phyloP scores from a whole-genome alignment of 768 basidiomycete genomes.

The Stropharia rugosoannulata region DNA sequence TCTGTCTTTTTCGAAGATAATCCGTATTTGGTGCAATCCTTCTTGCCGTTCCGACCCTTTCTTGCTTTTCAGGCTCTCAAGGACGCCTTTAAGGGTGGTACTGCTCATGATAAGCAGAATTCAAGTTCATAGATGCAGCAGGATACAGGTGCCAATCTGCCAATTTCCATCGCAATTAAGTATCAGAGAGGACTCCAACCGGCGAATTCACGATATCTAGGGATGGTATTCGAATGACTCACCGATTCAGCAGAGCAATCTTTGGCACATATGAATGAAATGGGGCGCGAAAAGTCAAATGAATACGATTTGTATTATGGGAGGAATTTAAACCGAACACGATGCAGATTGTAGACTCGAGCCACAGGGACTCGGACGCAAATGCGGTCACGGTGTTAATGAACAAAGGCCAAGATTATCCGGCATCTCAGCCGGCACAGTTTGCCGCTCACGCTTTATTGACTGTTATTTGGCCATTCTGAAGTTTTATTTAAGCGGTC shows the following conservation, averaged over 20 bases:
- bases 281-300: too few relatives aligned
- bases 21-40: constrained; percentile 51
- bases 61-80: constrained; percentile 54
- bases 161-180: not conserved
- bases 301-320: too few relatives aligned
- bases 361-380: too few relatives aligned
- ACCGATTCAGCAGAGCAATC: too few relatives aligned
- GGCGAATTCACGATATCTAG: too few relatives aligned
- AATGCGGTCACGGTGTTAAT: too few relatives aligned
- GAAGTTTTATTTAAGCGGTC: not conserved
- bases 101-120: constrained; percentile 23
- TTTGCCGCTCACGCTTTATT: not conserved
- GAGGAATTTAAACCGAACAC: too few relatives aligned
- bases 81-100: constrained; percentile 36
- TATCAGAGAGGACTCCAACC: not conserved
- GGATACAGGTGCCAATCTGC: constrained; percentile 2
- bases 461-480: constrained; percentile 13
- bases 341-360: too few relatives aligned
- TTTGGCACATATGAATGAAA: too few relatives aligned
- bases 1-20: constrained; percentile 47
- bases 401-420: too few relatives aligned
- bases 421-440: not conserved
- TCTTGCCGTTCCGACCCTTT: constrained; percentile 73
- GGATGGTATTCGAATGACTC: too few relatives aligned
- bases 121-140: not conserved